Evolutionary conservation across 371 early-diverging fungal genomes (phyloP), one percentile per base, ranked within the genome.

Genomic region (Mucor sp.): DNA sequence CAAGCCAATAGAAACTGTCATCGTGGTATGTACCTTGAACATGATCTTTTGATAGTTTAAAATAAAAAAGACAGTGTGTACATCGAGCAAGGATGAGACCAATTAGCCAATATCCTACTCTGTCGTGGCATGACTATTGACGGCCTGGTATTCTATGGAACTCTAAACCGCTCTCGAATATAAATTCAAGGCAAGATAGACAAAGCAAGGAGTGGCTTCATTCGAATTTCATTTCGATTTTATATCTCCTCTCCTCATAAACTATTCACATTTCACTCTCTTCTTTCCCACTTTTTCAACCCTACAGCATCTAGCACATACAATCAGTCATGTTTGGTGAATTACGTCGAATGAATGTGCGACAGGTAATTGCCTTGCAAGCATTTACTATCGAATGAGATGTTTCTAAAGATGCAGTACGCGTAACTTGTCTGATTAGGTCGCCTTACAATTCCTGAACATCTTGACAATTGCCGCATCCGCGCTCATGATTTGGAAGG

Each of bases 401-500:
- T 23, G 3, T 37, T 2, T 21, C 47, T 47, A 19, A 47, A n/a
- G 19, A 47, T 9, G 19, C 11, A n/a, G 19, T 47, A 39, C n/a
- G 41, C 17, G 21, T n/a, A 50, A 62, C 6, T 27, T 11, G 21
- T 59, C 19, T 57, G 55, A 41, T 43, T 48, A 82, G 87, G 83
- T 86, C 70, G 85, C 88, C 74, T 65, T 81, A 68, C 87, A 94
- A 82, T 80, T 88, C 66, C 83, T 97, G 53, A 94, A 94, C 73
- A 90, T 97, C 55, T 62, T 93, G 70, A 89, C 93, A 74, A 91
- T 96, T 67, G 84, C 93, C 37, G 86, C 95, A 14, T 93, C 95
- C 58, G 97, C 98, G 35, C 90, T 98, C 72, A 98, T 99, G 95
- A 89, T 97, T 35, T 99, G 99, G 99, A 99, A 98, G 80, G 90